A percentile compares a stretch with the other conserved stretches of the same genome.
Conservation (phyloP, 2,329 filamentous ascomycete species). For the Beauveria varroae region DNA sequence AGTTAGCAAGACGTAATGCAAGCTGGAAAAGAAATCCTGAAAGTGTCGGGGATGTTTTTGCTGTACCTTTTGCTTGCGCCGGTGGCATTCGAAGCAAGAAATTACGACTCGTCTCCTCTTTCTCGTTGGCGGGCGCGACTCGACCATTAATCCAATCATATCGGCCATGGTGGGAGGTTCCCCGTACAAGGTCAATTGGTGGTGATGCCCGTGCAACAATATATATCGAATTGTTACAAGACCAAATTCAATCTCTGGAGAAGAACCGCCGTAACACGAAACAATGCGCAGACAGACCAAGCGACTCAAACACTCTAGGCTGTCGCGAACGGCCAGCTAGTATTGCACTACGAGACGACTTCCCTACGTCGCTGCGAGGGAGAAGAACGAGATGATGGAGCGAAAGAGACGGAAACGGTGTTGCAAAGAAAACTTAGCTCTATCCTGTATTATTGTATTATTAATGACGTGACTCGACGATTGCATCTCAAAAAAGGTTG, state of each 20-base stretch:
- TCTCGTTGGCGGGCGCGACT: conserved; percentile 32
- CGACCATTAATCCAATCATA: conserved; percentile 7
- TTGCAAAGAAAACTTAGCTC: neutral
- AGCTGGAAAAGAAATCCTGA: neutral
- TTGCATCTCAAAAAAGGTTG: neutral
- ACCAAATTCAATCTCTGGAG: neutral
- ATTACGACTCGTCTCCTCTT: conserved; percentile 55
- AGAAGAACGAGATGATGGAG: neutral
- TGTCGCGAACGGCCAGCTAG: neutral
- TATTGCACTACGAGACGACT: neutral
- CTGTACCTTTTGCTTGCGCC: conserved; percentile 52
- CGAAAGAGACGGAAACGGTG: neutral
- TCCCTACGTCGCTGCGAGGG: neutral
- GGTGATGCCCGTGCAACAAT: neutral
- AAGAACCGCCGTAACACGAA: neutral
- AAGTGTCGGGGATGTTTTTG: neutral
- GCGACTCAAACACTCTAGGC: neutral
- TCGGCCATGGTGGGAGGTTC: conserved; percentile 13
- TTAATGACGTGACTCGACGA: conserved; percentile 1
- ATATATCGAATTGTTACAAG: neutral
- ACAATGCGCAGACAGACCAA: neutral
- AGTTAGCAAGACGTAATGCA: neutral
- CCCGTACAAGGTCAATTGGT: too few relatives aligned
- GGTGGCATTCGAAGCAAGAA: conserved; percentile 57
- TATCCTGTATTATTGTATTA: conserved; percentile 4